A percentile compares a stretch with the other conserved stretches of the same genome.
Conservation (phyloP, 805 yeast species). For the Saccharomycopsis sp. region DNA sequence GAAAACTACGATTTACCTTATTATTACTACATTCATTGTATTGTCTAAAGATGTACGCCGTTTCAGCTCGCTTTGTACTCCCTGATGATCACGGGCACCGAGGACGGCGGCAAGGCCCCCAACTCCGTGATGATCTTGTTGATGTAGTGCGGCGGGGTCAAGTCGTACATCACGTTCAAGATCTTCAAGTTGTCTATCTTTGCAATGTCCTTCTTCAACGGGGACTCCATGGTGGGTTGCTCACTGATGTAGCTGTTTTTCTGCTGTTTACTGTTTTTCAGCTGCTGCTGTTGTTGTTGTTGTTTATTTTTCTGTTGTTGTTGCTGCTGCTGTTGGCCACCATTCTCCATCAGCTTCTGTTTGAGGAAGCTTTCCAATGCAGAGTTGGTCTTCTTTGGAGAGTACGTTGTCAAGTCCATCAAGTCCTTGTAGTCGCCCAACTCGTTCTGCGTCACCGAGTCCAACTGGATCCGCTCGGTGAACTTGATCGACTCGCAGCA, state of each 20-base stretch:
- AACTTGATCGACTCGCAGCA: constrained; percentile 94
- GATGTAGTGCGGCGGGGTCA: constrained; percentile 89
- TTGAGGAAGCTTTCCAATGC: constrained; percentile 57
- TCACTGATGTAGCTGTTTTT: constrained; percentile 20
- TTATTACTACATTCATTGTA: neutral
- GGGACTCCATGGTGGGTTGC: constrained; percentile 20
- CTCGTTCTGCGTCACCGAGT: constrained; percentile 91
- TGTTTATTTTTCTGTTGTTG: constrained; percentile 22
- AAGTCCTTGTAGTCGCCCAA: constrained; percentile 73
- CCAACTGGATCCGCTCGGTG: constrained; percentile 90
- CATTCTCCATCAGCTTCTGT: constrained; percentile 22
- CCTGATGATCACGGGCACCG: constrained; percentile 92
- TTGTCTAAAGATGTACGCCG: neutral
- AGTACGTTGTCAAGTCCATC: constrained; percentile 40
- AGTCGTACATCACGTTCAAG: constrained; percentile 81
- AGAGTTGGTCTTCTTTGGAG: constrained; percentile 47
- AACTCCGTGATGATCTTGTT: constrained; percentile 93
- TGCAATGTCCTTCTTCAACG: constrained; percentile 25
- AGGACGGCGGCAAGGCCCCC: constrained; percentile 95
- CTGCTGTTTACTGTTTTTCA: constrained; percentile 24
- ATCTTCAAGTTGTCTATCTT: constrained; percentile 45
- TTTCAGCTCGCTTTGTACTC: constrained; percentile 60
- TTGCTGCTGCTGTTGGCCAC: constrained; percentile 22
- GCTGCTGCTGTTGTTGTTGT: too few species aligned
- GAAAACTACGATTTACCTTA: neutral